These are phyloP conservation scores for Arthrocladium fulminans DNA, from an alignment of 2,329 filamentous ascomycete species.

Conservation along the genomic window DNA sequence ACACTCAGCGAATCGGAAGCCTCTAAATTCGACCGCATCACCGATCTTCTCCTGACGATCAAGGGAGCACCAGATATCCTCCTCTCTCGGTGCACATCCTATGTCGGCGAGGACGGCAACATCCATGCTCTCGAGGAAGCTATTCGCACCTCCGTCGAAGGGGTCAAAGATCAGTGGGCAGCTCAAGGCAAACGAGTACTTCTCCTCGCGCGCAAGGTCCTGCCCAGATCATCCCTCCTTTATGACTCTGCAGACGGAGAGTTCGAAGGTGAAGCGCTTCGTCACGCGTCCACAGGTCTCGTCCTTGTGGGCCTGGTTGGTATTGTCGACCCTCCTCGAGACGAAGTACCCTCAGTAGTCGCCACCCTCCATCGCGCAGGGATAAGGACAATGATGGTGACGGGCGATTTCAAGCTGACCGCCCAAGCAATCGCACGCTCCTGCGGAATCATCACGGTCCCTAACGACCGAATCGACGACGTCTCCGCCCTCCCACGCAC, in stretches of 20 bases:
- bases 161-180: slow-evolving; percentile 60
- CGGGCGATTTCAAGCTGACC: slow-evolving; percentile 67
- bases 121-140: slow-evolving; percentile 41
- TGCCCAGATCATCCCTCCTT: slow-evolving; percentile 36
- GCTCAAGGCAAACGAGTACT: slow-evolving; percentile 59
- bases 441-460: slow-evolving; percentile 57
- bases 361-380: slow-evolving; percentile 59
- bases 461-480: slow-evolving; percentile 40
- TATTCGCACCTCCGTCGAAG: slow-evolving; percentile 43
- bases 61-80: slow-evolving; percentile 72
- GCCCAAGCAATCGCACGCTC: slow-evolving; percentile 64
- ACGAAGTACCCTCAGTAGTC: slow-evolving; percentile 52
- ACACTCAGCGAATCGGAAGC: slow-evolving; percentile 26
- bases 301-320: slow-evolving; percentile 49
- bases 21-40: slow-evolving; percentile 27
- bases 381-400: slow-evolving; percentile 74
- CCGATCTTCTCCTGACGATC: slow-evolving; percentile 51
- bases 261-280: slow-evolving; percentile 51
- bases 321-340: slow-evolving; percentile 52
- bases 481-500: slow-evolving; percentile 43
- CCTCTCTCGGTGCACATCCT: slow-evolving; percentile 52
- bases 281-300: slow-evolving; percentile 42
- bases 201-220: slow-evolving; percentile 53
- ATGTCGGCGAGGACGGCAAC: slow-evolving; percentile 49
- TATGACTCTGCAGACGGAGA: slow-evolving; percentile 38